These are phyloP conservation scores for Zopfia rhizophila DNA, from an alignment of 2,329 filamentous ascomycete genomes.

Conservation along the genomic window DNA sequence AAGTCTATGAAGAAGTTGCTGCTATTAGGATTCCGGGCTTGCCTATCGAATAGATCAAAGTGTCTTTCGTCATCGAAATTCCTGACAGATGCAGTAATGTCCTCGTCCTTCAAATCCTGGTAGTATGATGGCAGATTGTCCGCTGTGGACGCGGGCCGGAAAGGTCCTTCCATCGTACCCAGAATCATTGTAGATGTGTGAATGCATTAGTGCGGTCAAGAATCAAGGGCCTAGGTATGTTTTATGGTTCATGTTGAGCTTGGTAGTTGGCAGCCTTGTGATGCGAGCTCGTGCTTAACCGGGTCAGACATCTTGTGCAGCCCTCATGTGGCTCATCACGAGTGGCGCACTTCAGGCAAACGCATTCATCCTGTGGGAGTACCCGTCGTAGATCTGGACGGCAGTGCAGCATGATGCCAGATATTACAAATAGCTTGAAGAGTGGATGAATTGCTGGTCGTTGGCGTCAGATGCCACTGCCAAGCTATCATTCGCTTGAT, in stretches of 20 bases:
- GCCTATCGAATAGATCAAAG: slow-evolving; percentile 57
- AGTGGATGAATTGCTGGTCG: too few relatives aligned
- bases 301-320: slow-evolving; percentile 22
- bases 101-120: slow-evolving; percentile 43
- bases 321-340: slow-evolving; percentile 40
- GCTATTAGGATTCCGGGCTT: slow-evolving; percentile 55
- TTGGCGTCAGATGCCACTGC: too few relatives aligned
- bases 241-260: slow-evolving; percentile 3
- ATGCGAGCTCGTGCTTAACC: slow-evolving; percentile 44
- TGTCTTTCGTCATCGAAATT: slow-evolving; percentile 65
- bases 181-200: background rate
- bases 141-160: slow-evolving; percentile 38
- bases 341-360: too few relatives aligned
- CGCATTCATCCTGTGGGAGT: too few relatives aligned
- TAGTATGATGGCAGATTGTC: slow-evolving; percentile 49
- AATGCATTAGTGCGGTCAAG: background rate
- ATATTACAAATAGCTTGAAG: too few relatives aligned
- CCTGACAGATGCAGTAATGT: slow-evolving; percentile 55
- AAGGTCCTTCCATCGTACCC: slow-evolving; percentile 36
- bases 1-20: slow-evolving; percentile 75
- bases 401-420: too few relatives aligned
- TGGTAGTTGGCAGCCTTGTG: slow-evolving; percentile 25
- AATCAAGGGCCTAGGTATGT: background rate
- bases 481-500: too few relatives aligned
- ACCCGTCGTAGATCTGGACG: too few relatives aligned